Percentiles rank a stretch among this genome's conserved stretches.
These are phyloP conservation scores for Starmera amethionina DNA, from an alignment of 805 yeast species.

Conservation along the genomic window DNA sequence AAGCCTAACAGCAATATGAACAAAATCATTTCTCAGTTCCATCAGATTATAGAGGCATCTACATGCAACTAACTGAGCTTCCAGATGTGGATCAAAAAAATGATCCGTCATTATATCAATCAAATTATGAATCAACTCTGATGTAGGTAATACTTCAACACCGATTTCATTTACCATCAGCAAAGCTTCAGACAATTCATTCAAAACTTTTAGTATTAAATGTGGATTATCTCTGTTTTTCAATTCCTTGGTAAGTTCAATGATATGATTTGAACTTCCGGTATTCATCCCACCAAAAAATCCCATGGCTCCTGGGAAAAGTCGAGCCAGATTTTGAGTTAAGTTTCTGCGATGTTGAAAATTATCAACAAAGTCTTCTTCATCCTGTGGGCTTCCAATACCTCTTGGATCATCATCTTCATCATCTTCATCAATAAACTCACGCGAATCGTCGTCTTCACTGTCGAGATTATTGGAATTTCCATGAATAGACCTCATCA, in stretches of 20 bases:
- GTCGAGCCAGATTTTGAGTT: slow-evolving; percentile 21
- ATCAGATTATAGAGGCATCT: slow-evolving; percentile 74
- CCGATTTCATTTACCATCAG: slow-evolving; percentile 62
- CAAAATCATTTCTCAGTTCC: slow-evolving; percentile 62
- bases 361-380: too few relatives aligned
- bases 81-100: slow-evolving; percentile 50
- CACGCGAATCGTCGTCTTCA: slow-evolving; percentile 11
- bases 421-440: neutral
- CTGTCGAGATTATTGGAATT: slow-evolving; percentile 15
- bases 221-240: slow-evolving; percentile 40
- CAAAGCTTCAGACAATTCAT: slow-evolving; percentile 52
- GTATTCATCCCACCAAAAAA: slow-evolving; percentile 19
- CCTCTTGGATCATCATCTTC: neutral
- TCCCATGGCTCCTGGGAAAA: slow-evolving; percentile 29
- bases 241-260: slow-evolving; percentile 13
- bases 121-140: slow-evolving; percentile 41
- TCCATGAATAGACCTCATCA: slow-evolving; percentile 11
- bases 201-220: slow-evolving; percentile 51
- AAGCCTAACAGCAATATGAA: slow-evolving; percentile 49
- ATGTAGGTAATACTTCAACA: slow-evolving; percentile 56
- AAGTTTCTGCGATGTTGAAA: neutral
- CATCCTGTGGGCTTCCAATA: too few relatives aligned
- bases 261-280: slow-evolving; percentile 13
- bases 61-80: slow-evolving; percentile 75
- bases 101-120: slow-evolving; percentile 52